Evolutionary conservation across 495 filamentous ascomycete species (phyloP).

Genomic region (Talaromyces thailandensis): DNA sequence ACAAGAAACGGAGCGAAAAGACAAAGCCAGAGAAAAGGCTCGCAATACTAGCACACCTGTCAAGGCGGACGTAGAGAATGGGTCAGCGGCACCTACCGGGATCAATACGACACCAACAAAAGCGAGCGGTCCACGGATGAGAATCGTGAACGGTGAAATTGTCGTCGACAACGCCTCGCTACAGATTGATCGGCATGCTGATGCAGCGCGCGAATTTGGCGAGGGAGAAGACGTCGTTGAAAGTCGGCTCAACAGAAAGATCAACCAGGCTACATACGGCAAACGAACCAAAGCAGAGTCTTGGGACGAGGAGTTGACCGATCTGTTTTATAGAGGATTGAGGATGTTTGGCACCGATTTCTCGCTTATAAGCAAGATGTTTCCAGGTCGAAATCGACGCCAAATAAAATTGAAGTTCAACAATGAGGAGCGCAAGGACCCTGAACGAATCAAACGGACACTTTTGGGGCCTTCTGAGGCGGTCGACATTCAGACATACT

Average conservation of each 20-base stretch:
- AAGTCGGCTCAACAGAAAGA: constrained; percentile 68
- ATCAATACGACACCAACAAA: constrained; percentile 12
- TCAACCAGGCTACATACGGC: constrained; percentile 65
- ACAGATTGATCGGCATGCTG: constrained; percentile 69
- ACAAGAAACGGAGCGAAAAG: constrained; percentile 38
- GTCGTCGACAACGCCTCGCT: constrained; percentile 69
- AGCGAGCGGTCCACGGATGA: constrained; percentile 45
- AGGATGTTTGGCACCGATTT: constrained; percentile 92
- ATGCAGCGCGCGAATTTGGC: constrained; percentile 47
- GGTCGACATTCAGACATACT: constrained; percentile 61
- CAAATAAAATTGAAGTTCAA: constrained; percentile 90
- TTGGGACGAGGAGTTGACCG: constrained; percentile 72
- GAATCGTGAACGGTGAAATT: constrained; percentile 77
- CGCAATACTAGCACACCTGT: constrained; percentile 12
- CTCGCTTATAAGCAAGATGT: constrained; percentile 74
- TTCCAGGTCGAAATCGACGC: constrained; percentile 62
- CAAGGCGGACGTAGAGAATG: constrained; percentile 21
- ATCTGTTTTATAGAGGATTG: constrained; percentile 76
- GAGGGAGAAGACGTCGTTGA: constrained; percentile 60
- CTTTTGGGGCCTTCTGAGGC: constrained; percentile 49
- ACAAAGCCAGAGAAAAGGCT: constrained; percentile 29
- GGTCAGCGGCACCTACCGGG: constrained; percentile 15
- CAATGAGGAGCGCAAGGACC: constrained; percentile 76
- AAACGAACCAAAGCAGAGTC: constrained; percentile 60
- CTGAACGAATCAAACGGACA: constrained; percentile 56